Percentiles rank a stretch among this genome's conserved stretches.
These are phyloP conservation scores for Lyophyllum atratum DNA, from an alignment of 768 basidiomycete species.

Conservation along the genomic window DNA sequence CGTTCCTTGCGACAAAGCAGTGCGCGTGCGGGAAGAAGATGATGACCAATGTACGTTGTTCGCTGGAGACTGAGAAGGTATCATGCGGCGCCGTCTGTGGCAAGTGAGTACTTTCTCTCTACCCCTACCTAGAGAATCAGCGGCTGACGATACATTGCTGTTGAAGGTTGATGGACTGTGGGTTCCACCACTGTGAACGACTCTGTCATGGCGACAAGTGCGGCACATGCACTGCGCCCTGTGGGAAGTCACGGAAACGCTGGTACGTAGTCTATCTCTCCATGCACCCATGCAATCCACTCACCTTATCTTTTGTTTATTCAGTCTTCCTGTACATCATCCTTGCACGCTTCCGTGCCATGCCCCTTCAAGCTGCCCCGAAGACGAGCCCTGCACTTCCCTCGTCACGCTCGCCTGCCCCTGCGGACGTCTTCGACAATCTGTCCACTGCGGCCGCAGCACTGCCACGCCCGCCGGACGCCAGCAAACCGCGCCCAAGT, in stretches of 20 bases:
- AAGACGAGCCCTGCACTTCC: constrained; percentile 74
- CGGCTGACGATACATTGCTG: neutral
- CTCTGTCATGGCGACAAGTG: constrained; percentile 84
- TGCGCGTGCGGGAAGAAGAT: constrained; percentile 91
- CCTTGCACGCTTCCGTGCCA: constrained; percentile 83
- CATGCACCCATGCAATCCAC: neutral
- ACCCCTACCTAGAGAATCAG: neutral
- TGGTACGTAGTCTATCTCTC: constrained; percentile 53
- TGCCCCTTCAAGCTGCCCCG: constrained; percentile 83
- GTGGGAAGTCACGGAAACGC: constrained; percentile 84
- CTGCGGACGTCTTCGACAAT: constrained; percentile 81
- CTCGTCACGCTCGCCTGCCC: constrained; percentile 72
- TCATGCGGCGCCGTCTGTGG: constrained; percentile 85
- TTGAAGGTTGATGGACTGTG: constrained; percentile 72
- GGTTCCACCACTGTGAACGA: constrained; percentile 86
- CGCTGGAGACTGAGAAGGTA: constrained; percentile 74
- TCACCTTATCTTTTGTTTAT: neutral
- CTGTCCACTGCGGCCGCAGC: constrained; percentile 69
- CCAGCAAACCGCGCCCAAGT: constrained; percentile 49
- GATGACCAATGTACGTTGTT: constrained; percentile 81
- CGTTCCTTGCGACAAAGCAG: constrained; percentile 70
- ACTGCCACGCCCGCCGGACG: constrained; percentile 46
- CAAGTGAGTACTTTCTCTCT: constrained; percentile 45
- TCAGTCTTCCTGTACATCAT: constrained; percentile 68
- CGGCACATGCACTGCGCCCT: constrained; percentile 72